Conservation (phyloP, 176 grass and related monocot genomes). For the Triticum monococcum region DNA sequence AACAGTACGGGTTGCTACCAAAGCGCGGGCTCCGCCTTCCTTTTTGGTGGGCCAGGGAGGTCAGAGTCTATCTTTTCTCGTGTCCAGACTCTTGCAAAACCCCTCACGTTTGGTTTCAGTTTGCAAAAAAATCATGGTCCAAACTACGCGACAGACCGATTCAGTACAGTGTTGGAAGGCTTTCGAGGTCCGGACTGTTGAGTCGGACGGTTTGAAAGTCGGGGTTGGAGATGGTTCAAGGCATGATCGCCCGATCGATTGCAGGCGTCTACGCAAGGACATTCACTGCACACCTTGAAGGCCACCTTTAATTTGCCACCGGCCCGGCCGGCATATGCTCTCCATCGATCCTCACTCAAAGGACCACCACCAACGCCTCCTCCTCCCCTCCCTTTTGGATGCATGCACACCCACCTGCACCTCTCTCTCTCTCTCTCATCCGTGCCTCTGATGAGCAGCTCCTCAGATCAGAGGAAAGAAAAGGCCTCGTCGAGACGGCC, state of each 20-base stretch:
- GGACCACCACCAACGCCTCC: background rate
- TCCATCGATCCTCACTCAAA: background rate
- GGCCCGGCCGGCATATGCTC: background rate
- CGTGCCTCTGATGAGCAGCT: background rate
- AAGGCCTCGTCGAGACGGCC: background rate
- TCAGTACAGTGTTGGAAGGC: too few species aligned
- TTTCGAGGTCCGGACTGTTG: too few species aligned
- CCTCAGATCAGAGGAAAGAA: background rate
- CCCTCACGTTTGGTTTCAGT: too few species aligned
- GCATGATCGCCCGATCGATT: background rate
- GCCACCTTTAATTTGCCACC: background rate
- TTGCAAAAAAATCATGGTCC: too few species aligned
- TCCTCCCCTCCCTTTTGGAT: background rate
- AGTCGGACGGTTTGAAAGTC: too few species aligned
- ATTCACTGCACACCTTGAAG: slow-evolving; percentile 8
- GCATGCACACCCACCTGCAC: background rate
- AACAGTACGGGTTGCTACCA: too few species aligned
- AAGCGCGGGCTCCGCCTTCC: too few species aligned
- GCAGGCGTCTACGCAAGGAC: background rate
- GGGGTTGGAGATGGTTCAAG: too few species aligned
- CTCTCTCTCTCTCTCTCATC: background rate
- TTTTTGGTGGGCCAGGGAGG: too few species aligned
- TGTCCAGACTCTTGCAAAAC: too few species aligned
- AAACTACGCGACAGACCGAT: too few species aligned
- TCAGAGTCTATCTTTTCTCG: too few species aligned